These are phyloP conservation scores for Rhynchosporium secalis DNA, from an alignment of 2,329 filamentous ascomycete genomes.

Conservation along the genomic window DNA sequence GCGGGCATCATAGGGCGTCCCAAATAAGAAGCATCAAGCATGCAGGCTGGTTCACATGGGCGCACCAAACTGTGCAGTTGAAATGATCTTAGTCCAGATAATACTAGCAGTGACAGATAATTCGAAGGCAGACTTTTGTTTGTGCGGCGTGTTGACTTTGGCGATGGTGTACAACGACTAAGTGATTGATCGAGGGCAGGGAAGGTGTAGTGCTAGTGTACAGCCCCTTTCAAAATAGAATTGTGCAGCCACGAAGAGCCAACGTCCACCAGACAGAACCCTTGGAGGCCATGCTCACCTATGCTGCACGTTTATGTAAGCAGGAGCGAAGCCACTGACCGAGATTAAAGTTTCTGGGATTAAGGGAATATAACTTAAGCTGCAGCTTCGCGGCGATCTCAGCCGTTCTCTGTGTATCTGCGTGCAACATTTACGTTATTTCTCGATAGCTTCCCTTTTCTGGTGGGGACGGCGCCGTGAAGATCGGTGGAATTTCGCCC, in stretches of 20 bases:
- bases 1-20: conserved; percentile 2
- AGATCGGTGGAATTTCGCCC: conserved; percentile 5
- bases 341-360: conserved; percentile 3
- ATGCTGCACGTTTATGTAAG: conserved; percentile 11
- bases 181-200: not conserved
- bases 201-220: not conserved
- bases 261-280: not conserved
- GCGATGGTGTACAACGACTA: conserved; percentile 4
- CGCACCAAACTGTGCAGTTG: conserved; percentile 4
- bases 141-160: conserved; percentile 1
- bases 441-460: not conserved
- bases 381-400: not conserved
- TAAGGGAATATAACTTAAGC: not conserved
- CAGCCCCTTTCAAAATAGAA: conserved; percentile 16
- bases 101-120: not conserved
- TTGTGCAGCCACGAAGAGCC: not conserved
- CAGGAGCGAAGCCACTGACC: conserved; percentile 12
- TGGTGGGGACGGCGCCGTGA: not conserved
- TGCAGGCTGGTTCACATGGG: conserved; percentile 4
- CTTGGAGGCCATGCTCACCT: conserved; percentile 5
- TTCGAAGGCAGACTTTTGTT: not conserved
- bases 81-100: not conserved
- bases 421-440: not conserved
- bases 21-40: conserved; percentile 9
- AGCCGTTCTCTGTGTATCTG: not conserved